phyloP scores from a whole-genome alignment of 306 rosid genomes.

The Glycine soja region DNA sequence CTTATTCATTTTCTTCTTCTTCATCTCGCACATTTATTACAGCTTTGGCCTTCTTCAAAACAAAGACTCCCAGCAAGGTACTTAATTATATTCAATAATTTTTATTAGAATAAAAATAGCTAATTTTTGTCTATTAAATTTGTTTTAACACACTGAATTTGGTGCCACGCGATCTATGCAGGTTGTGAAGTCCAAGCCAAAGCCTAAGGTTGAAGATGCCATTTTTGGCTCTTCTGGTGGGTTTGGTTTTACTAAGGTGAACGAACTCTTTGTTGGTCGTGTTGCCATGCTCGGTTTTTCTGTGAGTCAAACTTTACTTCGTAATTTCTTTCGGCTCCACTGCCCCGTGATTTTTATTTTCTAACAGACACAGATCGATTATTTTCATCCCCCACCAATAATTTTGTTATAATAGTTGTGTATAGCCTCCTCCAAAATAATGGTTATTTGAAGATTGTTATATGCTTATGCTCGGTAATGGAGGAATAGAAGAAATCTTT shows the following conservation, averaged over 20 bases:
- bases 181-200: slow-evolving; percentile 59
- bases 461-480: too few species aligned
- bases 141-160: background rate
- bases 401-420: too few species aligned
- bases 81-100: background rate
- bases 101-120: background rate
- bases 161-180: slow-evolving; percentile 21
- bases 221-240: slow-evolving; percentile 95
- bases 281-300: slow-evolving; percentile 97
- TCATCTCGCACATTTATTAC: slow-evolving; percentile 47
- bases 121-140: background rate
- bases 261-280: slow-evolving; percentile 95
- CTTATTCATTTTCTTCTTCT: slow-evolving; percentile 22
- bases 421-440: too few species aligned
- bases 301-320: slow-evolving; percentile 53
- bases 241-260: slow-evolving; percentile 91
- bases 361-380: too few species aligned
- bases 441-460: too few species aligned
- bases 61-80: slow-evolving; percentile 76
- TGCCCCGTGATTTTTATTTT: too few species aligned
- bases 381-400: too few species aligned
- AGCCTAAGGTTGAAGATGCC: slow-evolving; percentile 88
- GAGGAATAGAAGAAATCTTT: too few species aligned
- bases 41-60: slow-evolving; percentile 71
- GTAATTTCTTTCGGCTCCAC: too few species aligned